Evolutionary conservation across 495 filamentous ascomycete genomes (phyloP), one percentile per base, ranked within the genome.

Genomic region (Penicillium simplicissimum): DNA sequence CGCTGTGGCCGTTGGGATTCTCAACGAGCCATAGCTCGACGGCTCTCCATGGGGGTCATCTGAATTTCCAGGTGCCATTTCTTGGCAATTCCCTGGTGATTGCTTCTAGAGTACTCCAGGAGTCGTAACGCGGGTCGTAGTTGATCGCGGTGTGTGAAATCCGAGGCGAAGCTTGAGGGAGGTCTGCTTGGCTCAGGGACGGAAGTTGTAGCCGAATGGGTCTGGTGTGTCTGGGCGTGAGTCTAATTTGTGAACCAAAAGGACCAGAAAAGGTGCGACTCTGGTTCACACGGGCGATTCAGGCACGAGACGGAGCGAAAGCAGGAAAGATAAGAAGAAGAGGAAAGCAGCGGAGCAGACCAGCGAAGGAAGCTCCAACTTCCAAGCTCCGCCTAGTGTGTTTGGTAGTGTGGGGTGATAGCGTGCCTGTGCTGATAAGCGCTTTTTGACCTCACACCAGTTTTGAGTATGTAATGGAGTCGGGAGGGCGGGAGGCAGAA

Each of bases 51-150:
- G 58, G 47, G 55, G 48, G 11, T 62, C 42, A 4, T 58, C 48
- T 57, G 58, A 40, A 47, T 52, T 52, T 49, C 57, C 47, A 37
- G 58, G 31, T 15, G 61, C 56, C 67, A 69, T 69, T 51, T 8
- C 15, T 33, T 11, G 31, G n/a, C 28, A 36, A 43, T 28, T 25
- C n/a, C 43, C 31, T 25, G 54, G 42, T 15, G 35, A 3, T 13
- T 42, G 1, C 36, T 14, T 14, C n/a, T 4, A 34, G 8, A 11
- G 14, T 6, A 35, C 47, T 17, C 40, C 19, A 23, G 25, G 21
- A 14, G n/a, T 23, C 9, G 40, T 23, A 15, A 21, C 17, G 15
- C n/a, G 40, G 35, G 31, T 35, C 19, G 28, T 28, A 36, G 33
- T 34, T 19, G 25, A 53, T 35, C 9, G 51, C 33, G 19, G 51